A percentile compares a stretch with the other conserved stretches of the same genome.
phyloP scores from a whole-genome alignment of 2,329 filamentous ascomycete genomes.

The Penicillium sp. region DNA sequence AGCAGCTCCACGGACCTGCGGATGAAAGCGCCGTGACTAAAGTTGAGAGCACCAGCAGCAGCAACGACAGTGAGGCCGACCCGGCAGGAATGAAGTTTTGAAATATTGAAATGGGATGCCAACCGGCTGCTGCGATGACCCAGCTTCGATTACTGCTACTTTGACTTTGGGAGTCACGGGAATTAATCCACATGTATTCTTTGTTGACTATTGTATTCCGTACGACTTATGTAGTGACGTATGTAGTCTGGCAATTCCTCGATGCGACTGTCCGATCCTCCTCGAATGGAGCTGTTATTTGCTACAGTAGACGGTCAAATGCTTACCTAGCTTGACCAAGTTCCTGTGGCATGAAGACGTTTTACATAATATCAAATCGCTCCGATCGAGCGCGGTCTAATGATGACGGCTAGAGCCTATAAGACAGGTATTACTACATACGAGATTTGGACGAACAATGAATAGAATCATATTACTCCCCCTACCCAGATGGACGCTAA shows the following conservation, averaged over 20 bases:
- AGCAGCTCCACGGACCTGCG: slow-evolving; percentile 71
- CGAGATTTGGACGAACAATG: not conserved
- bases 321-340: not conserved
- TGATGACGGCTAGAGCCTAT: not conserved
- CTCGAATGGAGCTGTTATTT: not conserved
- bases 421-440: not conserved
- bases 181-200: not conserved
- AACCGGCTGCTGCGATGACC: not conserved
- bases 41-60: slow-evolving; percentile 52
- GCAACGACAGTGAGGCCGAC: slow-evolving; percentile 27
- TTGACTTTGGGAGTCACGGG: not conserved
- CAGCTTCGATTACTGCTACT: not conserved
- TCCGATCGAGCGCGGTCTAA: not conserved
- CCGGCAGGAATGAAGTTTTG: slow-evolving; percentile 13
- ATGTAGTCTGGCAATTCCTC: not conserved
- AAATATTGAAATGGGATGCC: not conserved
- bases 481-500: not conserved
- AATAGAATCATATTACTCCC: not conserved
- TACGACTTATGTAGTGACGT: too few species aligned
- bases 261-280: too few species aligned
- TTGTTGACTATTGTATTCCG: not conserved
- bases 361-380: not conserved
- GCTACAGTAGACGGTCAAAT: not conserved
- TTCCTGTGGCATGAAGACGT: not conserved
- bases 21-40: slow-evolving; percentile 30